These are phyloP conservation scores for Neodidymelliopsis sp. DNA, from an alignment of 2,329 filamentous ascomycete genomes.

Conservation along the genomic window DNA sequence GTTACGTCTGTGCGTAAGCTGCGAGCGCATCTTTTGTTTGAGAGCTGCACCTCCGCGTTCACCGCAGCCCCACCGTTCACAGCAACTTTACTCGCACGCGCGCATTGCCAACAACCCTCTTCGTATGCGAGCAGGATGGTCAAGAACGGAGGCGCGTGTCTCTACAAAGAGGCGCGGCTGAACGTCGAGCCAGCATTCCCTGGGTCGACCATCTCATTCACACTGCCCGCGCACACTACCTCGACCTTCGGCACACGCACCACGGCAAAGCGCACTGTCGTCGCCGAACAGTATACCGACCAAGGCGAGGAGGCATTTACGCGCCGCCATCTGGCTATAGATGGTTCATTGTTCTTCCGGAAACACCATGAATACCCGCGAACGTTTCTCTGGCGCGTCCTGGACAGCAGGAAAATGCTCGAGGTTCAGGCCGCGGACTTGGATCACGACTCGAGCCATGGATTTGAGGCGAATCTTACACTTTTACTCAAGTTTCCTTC, in stretches of 20 bases:
- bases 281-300: slow-evolving; percentile 50
- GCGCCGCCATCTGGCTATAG: slow-evolving; percentile 72
- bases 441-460: slow-evolving; percentile 69
- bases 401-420: slow-evolving; percentile 80
- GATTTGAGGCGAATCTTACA: slow-evolving; percentile 73
- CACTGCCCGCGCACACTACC: slow-evolving; percentile 44
- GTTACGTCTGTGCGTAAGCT: slow-evolving; percentile 32
- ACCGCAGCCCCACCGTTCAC: slow-evolving; percentile 27
- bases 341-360: slow-evolving; percentile 86
- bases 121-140: slow-evolving; percentile 74
- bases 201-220: slow-evolving; percentile 73
- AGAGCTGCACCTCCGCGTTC: slow-evolving; percentile 32
- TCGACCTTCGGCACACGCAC: slow-evolving; percentile 44
- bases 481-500: slow-evolving; percentile 80
- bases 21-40: slow-evolving; percentile 39
- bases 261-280: slow-evolving; percentile 42
- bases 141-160: slow-evolving; percentile 66
- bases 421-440: slow-evolving; percentile 86
- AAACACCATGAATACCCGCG: slow-evolving; percentile 77
- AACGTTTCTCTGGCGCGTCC: slow-evolving; percentile 88
- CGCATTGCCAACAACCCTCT: slow-evolving; percentile 5
- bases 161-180: slow-evolving; percentile 87
- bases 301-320: slow-evolving; percentile 78
- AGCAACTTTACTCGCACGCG: slow-evolving; percentile 14
- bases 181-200: slow-evolving; percentile 77